Evolutionary conservation across 495 filamentous ascomycete genomes (phyloP), one percentile per base, ranked within the genome.

Genomic region (Penicillium canescens): DNA sequence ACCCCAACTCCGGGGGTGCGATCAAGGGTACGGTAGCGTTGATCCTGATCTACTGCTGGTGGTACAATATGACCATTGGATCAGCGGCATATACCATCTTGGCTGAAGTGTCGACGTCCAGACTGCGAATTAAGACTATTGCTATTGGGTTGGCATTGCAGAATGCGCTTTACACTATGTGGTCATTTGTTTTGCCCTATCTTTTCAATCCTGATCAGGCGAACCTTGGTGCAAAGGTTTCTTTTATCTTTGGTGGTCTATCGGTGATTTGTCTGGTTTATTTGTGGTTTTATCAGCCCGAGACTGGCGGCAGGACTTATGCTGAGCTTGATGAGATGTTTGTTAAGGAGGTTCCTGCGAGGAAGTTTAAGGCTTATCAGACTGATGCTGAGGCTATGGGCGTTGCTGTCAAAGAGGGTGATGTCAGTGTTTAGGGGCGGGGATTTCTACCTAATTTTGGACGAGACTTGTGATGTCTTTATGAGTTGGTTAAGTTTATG

Each of bases 1-100:
- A 55, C 16, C 37, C 52, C 21, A 60, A 52, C 35, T 43, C 57
- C 1, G 24, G 14, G 6, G 57, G 52, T 20, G 57, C 52, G 16
- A 24, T 63, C 49, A 65, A 61, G 41, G 65, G 55, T 5, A 56
- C 60, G 3, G 52, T 61, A 10, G 57, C 56, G 21, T 34, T 70
- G 45, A 62, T 70, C 18, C 21, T 67, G 6, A 45, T 68, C 13
- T 70, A 65, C 40, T 59, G 60, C 37, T 66, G 56, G 49, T 54
- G 54, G 40, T 65, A 67, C 50, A 69, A 69, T 40, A 51, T 62
- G 48, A 64, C 67, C 10, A 72, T 72, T 42, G 67, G 69, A 1
- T 53, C 67, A 3, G 65, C 67, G 9, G 65, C 60, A n/a, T 70
- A 61, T 54, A 68, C 67, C 0, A 54, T 70, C 33, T 41, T 70